These are phyloP conservation scores for Talaromyces ruber DNA, from an alignment of 495 filamentous ascomycete genomes.

Conservation along the genomic window DNA sequence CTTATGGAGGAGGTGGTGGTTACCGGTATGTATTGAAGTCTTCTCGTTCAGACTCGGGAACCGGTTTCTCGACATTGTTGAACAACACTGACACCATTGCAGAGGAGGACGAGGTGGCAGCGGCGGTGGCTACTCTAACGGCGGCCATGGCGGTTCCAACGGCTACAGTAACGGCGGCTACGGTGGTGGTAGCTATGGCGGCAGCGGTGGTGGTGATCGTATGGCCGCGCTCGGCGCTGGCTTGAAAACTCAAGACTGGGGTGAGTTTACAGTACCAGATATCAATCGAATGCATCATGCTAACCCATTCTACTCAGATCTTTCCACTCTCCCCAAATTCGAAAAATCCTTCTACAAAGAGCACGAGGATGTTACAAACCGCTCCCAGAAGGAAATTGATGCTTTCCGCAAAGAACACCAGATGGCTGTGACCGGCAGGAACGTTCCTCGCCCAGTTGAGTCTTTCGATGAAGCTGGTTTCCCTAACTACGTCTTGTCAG, in stretches of 20 bases:
- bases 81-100: slow-evolving; percentile 12
- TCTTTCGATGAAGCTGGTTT: slow-evolving; percentile 97
- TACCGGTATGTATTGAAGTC: slow-evolving; percentile 23
- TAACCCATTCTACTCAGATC: slow-evolving; percentile 45
- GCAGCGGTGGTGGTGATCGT: slow-evolving; percentile 68
- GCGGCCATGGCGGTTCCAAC: slow-evolving; percentile 29
- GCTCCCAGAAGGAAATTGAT: slow-evolving; percentile 71
- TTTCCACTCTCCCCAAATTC: slow-evolving; percentile 79
- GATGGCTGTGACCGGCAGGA: slow-evolving; percentile 66
- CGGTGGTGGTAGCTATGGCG: slow-evolving; percentile 43
- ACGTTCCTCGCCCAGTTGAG: slow-evolving; percentile 87
- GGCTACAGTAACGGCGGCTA: slow-evolving; percentile 30
- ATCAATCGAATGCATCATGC: slow-evolving; percentile 4
- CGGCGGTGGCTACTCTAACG: slow-evolving; percentile 37
- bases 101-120: slow-evolving; percentile 33
- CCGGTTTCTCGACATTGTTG: slow-evolving; percentile 4
- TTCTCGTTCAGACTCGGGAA: not conserved
- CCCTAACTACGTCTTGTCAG: slow-evolving; percentile 91
- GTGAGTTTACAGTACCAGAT: slow-evolving; percentile 39
- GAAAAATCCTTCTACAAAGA: slow-evolving; percentile 99
- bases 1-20: slow-evolving; percentile 34
- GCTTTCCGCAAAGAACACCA: slow-evolving; percentile 74
- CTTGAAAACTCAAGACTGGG: slow-evolving; percentile 80
- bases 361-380: slow-evolving; percentile 63
- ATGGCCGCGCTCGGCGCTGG: slow-evolving; percentile 87